Conservation (phyloP, 495 filamentous ascomycete genomes). For the Hypoxylon subgilvum region DNA sequence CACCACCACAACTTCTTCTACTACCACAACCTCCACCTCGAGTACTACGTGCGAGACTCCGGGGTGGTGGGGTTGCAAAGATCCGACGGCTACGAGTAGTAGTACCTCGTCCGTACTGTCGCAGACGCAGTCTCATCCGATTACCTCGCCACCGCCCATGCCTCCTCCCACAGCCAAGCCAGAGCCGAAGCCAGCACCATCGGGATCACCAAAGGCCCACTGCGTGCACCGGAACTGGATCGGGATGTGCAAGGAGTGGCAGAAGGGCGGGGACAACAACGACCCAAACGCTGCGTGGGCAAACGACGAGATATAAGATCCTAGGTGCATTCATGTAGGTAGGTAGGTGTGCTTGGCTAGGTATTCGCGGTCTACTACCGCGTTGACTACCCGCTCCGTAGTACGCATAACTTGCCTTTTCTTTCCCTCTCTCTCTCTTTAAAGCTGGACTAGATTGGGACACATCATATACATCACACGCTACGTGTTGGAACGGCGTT, state of each 20-base stretch:
- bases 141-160: slow-evolving; percentile 45
- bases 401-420: slow-evolving; percentile 2
- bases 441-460: slow-evolving; percentile 36
- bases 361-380: background rate
- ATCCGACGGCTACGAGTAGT: slow-evolving; percentile 49
- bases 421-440: no score
- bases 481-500: slow-evolving; percentile 18
- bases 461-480: no score
- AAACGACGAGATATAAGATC: slow-evolving; percentile 40
- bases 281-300: slow-evolving; percentile 13
- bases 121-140: slow-evolving; percentile 39
- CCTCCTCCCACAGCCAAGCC: slow-evolving; percentile 34
- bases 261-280: background rate
- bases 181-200: slow-evolving; percentile 29
- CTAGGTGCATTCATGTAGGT: no score
- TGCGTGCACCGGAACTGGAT: slow-evolving; percentile 50
- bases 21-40: slow-evolving; percentile 52
- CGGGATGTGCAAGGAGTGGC: slow-evolving; percentile 53
- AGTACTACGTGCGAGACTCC: slow-evolving; percentile 65
- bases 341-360: no score
- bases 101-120: slow-evolving; percentile 35
- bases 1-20: slow-evolving; percentile 54
- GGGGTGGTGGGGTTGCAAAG: slow-evolving; percentile 66
- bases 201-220: slow-evolving; percentile 30
- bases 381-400: no score